Conservation (phyloP, 768 basidiomycete genomes). For the Suillus discolor region DNA sequence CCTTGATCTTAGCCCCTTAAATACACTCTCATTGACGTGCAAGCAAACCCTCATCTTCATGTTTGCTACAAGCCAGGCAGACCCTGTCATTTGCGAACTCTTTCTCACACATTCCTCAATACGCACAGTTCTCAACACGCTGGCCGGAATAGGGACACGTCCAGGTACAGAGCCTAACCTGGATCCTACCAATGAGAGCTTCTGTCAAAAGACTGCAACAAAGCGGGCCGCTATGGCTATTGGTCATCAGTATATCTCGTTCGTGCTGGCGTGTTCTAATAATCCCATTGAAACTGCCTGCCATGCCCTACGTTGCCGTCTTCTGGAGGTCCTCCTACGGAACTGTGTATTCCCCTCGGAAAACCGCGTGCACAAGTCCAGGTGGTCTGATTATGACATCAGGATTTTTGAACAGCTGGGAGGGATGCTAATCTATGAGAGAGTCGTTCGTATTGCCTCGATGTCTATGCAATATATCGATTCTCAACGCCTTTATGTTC, state of each 20-base stretch:
- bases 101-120: conserved; percentile 1
- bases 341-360: conserved; percentile 3
- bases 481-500: conserved; percentile 2
- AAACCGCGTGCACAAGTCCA: conserved; percentile 2
- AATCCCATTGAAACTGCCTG: conserved; percentile 1
- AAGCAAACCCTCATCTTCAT: conserved; percentile 3
- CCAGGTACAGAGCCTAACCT: background rate
- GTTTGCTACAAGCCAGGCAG: background rate
- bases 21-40: conserved; percentile 3
- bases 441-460: background rate
- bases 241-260: background rate
- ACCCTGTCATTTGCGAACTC: conserved; percentile 2
- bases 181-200: background rate
- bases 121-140: background rate
- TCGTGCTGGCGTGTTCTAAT: background rate
- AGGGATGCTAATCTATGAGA: background rate
- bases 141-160: background rate
- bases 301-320: background rate
- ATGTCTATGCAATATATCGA: conserved; percentile 2
- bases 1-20: background rate
- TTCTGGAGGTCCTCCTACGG: conserved; percentile 3
- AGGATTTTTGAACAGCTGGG: conserved; percentile 2
- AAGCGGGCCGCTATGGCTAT: conserved; percentile 1
- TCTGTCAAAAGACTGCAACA: background rate
- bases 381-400: background rate